Evolutionary conservation across 2,329 filamentous ascomycete genomes (phyloP).

Genomic region (Zasmidium angulare): DNA sequence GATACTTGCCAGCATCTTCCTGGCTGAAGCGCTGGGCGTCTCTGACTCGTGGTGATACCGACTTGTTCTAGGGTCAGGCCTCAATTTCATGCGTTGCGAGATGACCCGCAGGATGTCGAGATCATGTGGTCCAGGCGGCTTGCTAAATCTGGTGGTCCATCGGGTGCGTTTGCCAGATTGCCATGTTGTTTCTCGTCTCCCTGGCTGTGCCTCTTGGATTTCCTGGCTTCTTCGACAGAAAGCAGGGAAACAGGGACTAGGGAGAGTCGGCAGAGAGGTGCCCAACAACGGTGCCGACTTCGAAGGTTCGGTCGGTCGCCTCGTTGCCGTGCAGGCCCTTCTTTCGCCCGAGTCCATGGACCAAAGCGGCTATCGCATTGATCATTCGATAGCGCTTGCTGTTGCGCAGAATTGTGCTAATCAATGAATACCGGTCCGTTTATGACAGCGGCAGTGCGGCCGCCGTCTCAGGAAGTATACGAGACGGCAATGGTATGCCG

Average conservation of each 20-base stretch:
- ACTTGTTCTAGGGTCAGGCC: not conserved
- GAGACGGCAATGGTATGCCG: not conserved
- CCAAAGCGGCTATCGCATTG: too few relatives aligned
- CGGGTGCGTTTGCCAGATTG: not conserved
- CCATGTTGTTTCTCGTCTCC: not conserved
- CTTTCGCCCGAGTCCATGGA: too few relatives aligned
- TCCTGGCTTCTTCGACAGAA: not conserved
- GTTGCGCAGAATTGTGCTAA: too few relatives aligned
- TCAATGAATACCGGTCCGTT: not conserved
- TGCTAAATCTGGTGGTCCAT: not conserved
- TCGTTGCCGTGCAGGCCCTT: not conserved
- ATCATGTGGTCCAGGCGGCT: constrained; percentile 5
- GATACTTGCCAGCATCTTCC: not conserved
- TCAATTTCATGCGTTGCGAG: not conserved
- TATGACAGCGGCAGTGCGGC: not conserved
- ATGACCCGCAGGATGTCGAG: not conserved
- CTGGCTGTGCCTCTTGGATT: not conserved
- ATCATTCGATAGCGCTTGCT: too few relatives aligned
- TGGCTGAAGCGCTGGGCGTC: not conserved
- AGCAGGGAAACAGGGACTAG: constrained; percentile 2
- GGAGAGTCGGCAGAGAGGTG: not conserved
- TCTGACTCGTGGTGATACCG: not conserved
- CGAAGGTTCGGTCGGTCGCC: not conserved
- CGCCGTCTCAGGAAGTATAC: not conserved
- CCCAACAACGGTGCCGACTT: not conserved